Evolutionary conservation across 495 filamentous ascomycete species (phyloP).

Genomic region (Xanthoparmelia taractica): DNA sequence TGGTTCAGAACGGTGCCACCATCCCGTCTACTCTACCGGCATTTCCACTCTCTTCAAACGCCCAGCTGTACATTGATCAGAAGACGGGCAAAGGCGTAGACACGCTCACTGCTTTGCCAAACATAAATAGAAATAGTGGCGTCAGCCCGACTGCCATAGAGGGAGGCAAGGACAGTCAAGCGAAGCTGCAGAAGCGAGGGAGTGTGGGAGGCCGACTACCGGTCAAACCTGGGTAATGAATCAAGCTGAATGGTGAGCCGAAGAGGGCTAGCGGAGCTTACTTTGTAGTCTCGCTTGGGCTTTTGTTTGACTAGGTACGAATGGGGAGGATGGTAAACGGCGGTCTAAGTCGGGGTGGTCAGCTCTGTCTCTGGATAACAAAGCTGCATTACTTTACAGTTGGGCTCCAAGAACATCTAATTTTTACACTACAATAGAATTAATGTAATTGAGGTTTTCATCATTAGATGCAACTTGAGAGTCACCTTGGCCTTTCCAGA

Average conservation of each 20-base stretch:
- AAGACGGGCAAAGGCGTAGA: conserved; percentile 52
- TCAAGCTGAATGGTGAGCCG: background rate
- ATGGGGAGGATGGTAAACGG: background rate
- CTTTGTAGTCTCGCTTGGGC: conserved; percentile 4
- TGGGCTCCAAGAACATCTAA: background rate
- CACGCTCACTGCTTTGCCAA: conserved; percentile 41
- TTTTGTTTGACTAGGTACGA: background rate
- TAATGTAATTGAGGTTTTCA: too few species aligned
- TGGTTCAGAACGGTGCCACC: conserved; percentile 90
- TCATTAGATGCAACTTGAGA: too few species aligned
- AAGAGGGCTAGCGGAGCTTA: background rate
- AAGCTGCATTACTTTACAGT: background rate
- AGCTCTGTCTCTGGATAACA: conserved; percentile 11
- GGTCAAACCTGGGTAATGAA: conserved; percentile 19
- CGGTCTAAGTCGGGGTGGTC: background rate
- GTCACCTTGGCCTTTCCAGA: background rate
- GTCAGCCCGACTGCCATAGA: conserved; percentile 7
- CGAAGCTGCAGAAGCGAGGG: conserved; percentile 46
- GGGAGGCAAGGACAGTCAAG: conserved; percentile 33
- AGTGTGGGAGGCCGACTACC: conserved; percentile 45
- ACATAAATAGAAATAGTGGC: conserved; percentile 29
- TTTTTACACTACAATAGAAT: background rate
- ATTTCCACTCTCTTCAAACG: conserved; percentile 67
- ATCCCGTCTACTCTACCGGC: conserved; percentile 65
- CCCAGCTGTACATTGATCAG: conserved; percentile 75